Percentiles rank a stretch among this genome's conserved stretches.
These are phyloP conservation scores for Solanum pennellii DNA, from an alignment of 257 asterid genomes.

Conservation along the genomic window DNA sequence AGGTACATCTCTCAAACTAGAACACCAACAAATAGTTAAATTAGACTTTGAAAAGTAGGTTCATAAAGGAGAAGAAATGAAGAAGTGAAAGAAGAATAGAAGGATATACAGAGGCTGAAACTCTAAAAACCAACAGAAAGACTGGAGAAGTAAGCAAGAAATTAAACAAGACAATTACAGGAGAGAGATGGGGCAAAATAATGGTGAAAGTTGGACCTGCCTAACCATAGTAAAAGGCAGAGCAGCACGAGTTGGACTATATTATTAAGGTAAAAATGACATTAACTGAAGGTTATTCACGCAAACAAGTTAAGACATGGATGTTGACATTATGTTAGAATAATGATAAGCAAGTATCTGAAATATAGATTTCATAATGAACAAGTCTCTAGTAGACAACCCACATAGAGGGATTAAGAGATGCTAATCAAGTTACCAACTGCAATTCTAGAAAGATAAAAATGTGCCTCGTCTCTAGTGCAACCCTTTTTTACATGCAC, in stretches of 20 bases:
- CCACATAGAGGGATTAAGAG: neutral
- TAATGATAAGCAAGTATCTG: neutral
- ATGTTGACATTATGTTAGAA: neutral
- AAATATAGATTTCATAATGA: neutral
- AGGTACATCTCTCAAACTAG: neutral
- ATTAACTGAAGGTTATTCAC: too few species aligned
- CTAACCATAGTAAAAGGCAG: neutral
- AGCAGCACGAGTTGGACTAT: neutral
- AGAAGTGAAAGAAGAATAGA: neutral
- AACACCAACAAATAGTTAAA: neutral
- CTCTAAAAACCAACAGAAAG: neutral
- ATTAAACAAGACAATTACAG: neutral
- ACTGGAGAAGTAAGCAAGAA: neutral
- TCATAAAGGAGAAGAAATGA: neutral
- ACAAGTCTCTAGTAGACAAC: neutral
- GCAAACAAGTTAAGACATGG: neutral
- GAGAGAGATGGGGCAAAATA: neutral
- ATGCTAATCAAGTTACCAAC: neutral
- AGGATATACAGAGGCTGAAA: neutral
- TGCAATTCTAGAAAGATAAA: neutral
- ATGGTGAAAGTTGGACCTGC: neutral
- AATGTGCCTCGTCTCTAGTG: neutral
- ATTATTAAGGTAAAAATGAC: neutral
- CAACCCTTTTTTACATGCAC: neutral
- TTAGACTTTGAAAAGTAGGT: neutral